These are phyloP conservation scores for Carnegiea gigantea DNA, from an alignment of 179 eudicot genomes.

Conservation along the genomic window DNA sequence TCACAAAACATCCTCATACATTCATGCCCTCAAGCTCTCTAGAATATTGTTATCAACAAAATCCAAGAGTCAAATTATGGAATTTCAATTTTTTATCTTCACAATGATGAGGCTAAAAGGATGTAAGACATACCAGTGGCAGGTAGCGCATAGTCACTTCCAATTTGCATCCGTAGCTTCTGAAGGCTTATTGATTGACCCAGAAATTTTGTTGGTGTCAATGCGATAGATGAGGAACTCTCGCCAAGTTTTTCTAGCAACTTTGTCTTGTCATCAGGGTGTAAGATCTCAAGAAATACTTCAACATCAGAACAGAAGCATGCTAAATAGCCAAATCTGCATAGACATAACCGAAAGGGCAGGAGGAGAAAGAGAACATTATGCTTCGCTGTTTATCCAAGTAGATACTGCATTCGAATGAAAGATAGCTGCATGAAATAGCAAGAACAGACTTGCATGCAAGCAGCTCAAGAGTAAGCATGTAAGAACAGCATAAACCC, in stretches of 20 bases:
- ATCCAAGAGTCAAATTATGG: neutral
- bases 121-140: conserved; percentile 47
- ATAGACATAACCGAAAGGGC: neutral
- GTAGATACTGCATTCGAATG: neutral
- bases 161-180: conserved; percentile 58
- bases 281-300: conserved; percentile 60
- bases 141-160: conserved; percentile 48
- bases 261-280: conserved; percentile 42
- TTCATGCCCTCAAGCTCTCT: too few relatives aligned
- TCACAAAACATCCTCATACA: too few relatives aligned
- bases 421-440: neutral
- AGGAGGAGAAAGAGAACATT: neutral
- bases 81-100: neutral
- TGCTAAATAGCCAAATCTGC: conserved; percentile 90
- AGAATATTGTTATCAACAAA: neutral
- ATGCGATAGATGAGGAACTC: conserved; percentile 35
- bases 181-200: conserved; percentile 60
- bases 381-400: neutral
- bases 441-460: neutral
- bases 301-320: conserved; percentile 85
- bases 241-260: conserved; percentile 55
- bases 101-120: conserved; percentile 8
- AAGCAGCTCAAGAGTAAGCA: neutral
- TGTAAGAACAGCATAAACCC: neutral
- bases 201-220: conserved; percentile 47